These are phyloP conservation scores for Epichloe hybrida DNA, from an alignment of 2,329 filamentous ascomycete species.

Conservation along the genomic window DNA sequence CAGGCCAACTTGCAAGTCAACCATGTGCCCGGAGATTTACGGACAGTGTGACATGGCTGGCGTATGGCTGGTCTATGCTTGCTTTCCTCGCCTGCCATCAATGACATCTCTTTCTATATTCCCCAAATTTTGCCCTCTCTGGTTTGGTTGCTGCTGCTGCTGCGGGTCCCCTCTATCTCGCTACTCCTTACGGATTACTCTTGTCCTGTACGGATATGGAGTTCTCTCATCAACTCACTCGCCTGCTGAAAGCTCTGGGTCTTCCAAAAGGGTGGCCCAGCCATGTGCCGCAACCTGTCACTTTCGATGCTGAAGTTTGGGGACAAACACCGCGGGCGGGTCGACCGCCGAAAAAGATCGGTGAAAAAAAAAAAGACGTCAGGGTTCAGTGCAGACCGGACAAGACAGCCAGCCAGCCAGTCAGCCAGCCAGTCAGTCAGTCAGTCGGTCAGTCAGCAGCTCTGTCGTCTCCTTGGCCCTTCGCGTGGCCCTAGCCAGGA, in stretches of 20 bases:
- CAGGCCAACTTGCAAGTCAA: not conserved
- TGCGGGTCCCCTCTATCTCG: not conserved
- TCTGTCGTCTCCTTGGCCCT: not conserved
- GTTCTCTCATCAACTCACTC: not conserved
- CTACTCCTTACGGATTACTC: no score
- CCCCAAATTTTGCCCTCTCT: not conserved
- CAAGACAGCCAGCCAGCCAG: not conserved
- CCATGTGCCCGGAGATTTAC: not conserved
- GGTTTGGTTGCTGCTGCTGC: not conserved
- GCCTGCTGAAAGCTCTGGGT: not conserved
- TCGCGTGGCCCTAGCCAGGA: not conserved
- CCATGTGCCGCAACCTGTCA: not conserved
- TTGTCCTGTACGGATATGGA: not conserved
- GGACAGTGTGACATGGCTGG: not conserved
- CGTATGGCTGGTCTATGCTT: not conserved
- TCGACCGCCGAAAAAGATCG: conserved; percentile 4
- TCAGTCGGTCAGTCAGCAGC: not conserved
- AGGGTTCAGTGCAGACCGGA: not conserved
- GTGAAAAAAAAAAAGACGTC: not conserved
- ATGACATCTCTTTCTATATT: not conserved
- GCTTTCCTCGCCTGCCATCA: no score
- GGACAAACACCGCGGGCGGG: not conserved
- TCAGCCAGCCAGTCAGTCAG: not conserved
- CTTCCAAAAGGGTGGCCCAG: not conserved
- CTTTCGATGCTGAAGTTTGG: not conserved